Conservation (phyloP, 768 basidiomycete genomes). For the Rhodosporidiobolus odoratus region DNA sequence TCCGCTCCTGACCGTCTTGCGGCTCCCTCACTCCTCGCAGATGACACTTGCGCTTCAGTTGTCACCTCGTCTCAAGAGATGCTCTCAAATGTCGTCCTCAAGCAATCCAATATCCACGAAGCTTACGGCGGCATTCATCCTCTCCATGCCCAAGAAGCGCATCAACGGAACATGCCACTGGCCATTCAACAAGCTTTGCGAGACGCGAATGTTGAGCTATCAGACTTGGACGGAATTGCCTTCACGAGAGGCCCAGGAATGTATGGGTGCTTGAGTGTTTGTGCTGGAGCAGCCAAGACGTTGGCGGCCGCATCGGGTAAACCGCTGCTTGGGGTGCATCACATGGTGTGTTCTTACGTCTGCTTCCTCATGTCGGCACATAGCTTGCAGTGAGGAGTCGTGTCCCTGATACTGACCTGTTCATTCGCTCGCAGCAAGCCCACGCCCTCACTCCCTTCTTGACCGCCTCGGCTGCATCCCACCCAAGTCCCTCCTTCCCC, state of each 20-base stretch:
- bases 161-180: slow-evolving; percentile 75
- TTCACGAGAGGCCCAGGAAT: slow-evolving; percentile 77
- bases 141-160: slow-evolving; percentile 56
- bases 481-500: slow-evolving; percentile 67
- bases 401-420: neutral
- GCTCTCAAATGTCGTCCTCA: slow-evolving; percentile 77
- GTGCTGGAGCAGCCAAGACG: slow-evolving; percentile 74
- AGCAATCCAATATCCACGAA: slow-evolving; percentile 59
- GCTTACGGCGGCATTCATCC: slow-evolving; percentile 47
- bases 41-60: slow-evolving; percentile 87
- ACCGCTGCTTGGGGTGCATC: slow-evolving; percentile 78
- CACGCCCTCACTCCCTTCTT: slow-evolving; percentile 78
- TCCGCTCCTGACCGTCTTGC: neutral
- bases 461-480: slow-evolving; percentile 59
- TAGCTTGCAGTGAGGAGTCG: too few relatives aligned
- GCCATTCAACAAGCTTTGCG: slow-evolving; percentile 64
- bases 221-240: slow-evolving; percentile 76
- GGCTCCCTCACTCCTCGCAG: slow-evolving; percentile 44
- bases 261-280: slow-evolving; percentile 70
- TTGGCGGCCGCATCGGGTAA: slow-evolving; percentile 71
- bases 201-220: slow-evolving; percentile 59
- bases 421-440: slow-evolving; percentile 62
- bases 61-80: slow-evolving; percentile 63
- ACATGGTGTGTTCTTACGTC: slow-evolving; percentile 62
- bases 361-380: neutral